Evolutionary conservation across 768 basidiomycete species (phyloP).

Genomic region (Paxillus ammoniavirescens): DNA sequence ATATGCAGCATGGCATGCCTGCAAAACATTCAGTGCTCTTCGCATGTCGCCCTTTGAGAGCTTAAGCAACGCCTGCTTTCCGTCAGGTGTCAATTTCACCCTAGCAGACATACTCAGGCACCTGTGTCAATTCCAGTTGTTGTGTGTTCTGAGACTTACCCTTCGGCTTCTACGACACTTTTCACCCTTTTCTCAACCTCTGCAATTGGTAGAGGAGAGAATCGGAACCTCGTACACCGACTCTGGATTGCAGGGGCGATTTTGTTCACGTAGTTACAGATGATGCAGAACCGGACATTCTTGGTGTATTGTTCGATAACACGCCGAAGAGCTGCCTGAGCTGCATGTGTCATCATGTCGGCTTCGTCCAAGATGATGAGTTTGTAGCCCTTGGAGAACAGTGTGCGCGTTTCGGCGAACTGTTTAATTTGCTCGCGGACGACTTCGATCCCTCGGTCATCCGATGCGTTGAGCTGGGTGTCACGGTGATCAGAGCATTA

Average conservation of each 20-base stretch:
- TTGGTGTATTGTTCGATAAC: slow-evolving; percentile 98
- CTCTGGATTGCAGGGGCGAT: slow-evolving; percentile 98
- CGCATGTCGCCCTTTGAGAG: slow-evolving; percentile 99
- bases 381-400: slow-evolving; percentile 92
- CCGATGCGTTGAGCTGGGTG: slow-evolving; percentile 89
- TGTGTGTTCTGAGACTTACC: slow-evolving; percentile 45
- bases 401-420: slow-evolving; percentile 92
- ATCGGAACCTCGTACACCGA: slow-evolving; percentile 95
- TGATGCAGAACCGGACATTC: slow-evolving; percentile 99
- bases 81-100: slow-evolving; percentile 83
- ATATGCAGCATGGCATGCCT: slow-evolving; percentile 98
- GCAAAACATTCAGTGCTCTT: slow-evolving; percentile 90
- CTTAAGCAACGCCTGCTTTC: slow-evolving; percentile 85
- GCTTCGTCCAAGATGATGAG: slow-evolving; percentile 98
- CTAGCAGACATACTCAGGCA: slow-evolving; percentile 39
- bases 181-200: slow-evolving; percentile 86
- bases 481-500: slow-evolving; percentile 3
- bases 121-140: not conserved
- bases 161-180: slow-evolving; percentile 79
- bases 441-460: slow-evolving; percentile 97
- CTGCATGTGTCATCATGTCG: slow-evolving; percentile 99
- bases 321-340: slow-evolving; percentile 93
- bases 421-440: slow-evolving; percentile 99
- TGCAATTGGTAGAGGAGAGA: slow-evolving; percentile 82
- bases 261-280: slow-evolving; percentile 99